Base-by-base conservation (phyloP, 371 early-diverging fungal genomes). In the Encephalitozoon romaleae region DNA sequence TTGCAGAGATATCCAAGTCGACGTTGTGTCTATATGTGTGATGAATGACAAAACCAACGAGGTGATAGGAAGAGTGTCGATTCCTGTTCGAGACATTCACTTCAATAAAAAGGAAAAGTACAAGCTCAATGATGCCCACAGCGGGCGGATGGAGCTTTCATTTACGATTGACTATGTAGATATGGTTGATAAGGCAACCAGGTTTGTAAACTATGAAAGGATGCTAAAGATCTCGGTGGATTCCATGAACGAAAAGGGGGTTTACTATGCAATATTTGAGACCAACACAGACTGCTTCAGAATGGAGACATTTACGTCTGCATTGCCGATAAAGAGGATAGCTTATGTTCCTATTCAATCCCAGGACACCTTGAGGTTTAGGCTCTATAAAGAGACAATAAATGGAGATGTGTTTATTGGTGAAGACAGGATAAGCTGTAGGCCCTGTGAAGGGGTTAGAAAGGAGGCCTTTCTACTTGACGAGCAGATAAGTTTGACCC, bases 371-470 rank as follows among this genome's bases (percentile, higher is more conserved):
- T 42, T 81, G n/a, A 42, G 18, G 28, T 72, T 76, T 45, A 47
- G 65, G 55, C 41, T 83, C 1, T 83, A 75, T 49, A 81, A 76
- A 51, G 83, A 82, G 39, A 73, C 65, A 28, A 28, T 49, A 11
- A 83, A 74, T 26, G 83, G 77, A 6, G 81, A 81, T 65, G 47
- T 70, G 9, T 74, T 83, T 51, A 53, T 81, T 30, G 72, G 70
- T 41, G 83, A 80, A 52, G 76, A 77, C 39, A 26, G 21, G 18
- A 47, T 78, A 26, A 38, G 45, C 15, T 70, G 68, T 1, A 54
- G 70, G 49, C 32, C 43, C 21, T 49, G 65, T 47, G 65, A 59
- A 15, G 52, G 32, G 23, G 18, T 41, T 32, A 63, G 66, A 18
- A 39, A 26, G 28, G 51, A 45, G 28, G 71, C 59, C 42, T 43